Evolutionary conservation across 2,329 filamentous ascomycete species (phyloP).

Genomic region (Ceratocystis variospora): DNA sequence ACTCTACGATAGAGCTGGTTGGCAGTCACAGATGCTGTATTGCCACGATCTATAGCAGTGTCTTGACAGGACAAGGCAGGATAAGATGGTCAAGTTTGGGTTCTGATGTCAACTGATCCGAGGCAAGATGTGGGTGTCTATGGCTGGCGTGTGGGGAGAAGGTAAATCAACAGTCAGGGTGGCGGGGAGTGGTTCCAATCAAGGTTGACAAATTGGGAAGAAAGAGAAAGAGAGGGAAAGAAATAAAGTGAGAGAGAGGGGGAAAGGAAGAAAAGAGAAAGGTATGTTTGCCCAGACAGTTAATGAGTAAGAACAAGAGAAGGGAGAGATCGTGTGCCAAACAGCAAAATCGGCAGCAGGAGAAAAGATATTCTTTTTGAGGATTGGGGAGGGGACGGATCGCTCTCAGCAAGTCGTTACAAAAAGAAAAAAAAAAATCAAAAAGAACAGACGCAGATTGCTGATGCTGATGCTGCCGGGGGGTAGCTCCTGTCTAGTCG

Average conservation of each 20-base stretch:
- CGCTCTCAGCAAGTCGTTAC: not conserved
- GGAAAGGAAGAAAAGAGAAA: not conserved
- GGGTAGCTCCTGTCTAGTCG: slow-evolving; percentile 2
- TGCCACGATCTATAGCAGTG: slow-evolving; percentile 3
- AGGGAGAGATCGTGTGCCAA: not conserved
- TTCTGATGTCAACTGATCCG: not conserved
- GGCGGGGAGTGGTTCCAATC: not conserved
- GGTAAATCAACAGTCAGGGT: not conserved
- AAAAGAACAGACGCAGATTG: not conserved
- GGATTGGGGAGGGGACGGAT: not conserved
- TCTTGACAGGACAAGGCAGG: not conserved
- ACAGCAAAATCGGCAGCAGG: not conserved
- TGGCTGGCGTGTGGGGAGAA: not conserved
- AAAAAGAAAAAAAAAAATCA: not conserved
- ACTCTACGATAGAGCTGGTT: not conserved
- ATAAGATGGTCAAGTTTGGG: not conserved
- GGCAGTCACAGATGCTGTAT: not conserved
- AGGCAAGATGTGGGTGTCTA: not conserved
- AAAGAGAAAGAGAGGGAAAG: not conserved
- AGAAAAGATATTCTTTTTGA: slow-evolving; percentile 7
- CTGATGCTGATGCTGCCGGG: slow-evolving; percentile 1
- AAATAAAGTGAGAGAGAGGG: not conserved
- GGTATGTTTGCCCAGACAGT: not conserved
- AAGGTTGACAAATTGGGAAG: not conserved
- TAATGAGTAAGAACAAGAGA: not conserved